phyloP scores from a whole-genome alignment of 805 yeast genomes.

The Tetrapisispora namnaoensis region DNA sequence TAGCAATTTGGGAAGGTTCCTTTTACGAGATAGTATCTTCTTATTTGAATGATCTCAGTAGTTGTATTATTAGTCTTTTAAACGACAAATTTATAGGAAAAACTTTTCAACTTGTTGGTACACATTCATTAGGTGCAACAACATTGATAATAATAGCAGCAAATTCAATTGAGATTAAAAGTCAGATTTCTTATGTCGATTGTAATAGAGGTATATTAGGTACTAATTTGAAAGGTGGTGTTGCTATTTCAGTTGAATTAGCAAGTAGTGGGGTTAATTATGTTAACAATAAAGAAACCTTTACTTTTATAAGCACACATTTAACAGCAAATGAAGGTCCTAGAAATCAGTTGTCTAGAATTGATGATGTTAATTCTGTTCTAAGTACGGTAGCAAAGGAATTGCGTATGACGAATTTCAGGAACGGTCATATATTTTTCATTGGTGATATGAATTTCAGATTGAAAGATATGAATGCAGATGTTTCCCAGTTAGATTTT shows the following conservation, averaged over 20 bases:
- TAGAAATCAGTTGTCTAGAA: constrained; percentile 37
- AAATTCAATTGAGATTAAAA: constrained; percentile 28
- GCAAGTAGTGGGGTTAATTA: constrained; percentile 6
- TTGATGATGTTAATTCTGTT: constrained; percentile 40
- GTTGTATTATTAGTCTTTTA: constrained; percentile 30
- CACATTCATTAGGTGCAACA: constrained; percentile 46
- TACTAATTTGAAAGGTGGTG: constrained; percentile 69
- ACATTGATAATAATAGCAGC: constrained; percentile 41
- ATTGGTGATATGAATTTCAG: constrained; percentile 87
- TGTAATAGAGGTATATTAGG: constrained; percentile 47
- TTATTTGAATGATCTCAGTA: constrained; percentile 31
- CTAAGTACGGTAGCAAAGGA: constrained; percentile 39
- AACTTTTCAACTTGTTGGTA: constrained; percentile 35
- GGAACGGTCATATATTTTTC: constrained; percentile 59
- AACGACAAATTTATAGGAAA: constrained; percentile 27
- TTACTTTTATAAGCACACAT: constrained; percentile 64
- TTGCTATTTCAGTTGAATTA: constrained; percentile 42
- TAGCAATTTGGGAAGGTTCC: constrained; percentile 47
- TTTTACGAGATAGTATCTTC: constrained; percentile 31
- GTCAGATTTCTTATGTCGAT: constrained; percentile 24
- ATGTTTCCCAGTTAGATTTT: not conserved
- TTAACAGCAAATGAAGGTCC: constrained; percentile 71
- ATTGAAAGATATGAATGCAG: constrained; percentile 8
- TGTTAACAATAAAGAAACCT: constrained; percentile 21
- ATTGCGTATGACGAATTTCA: constrained; percentile 30